Evolutionary conservation across 225 moss, liverwort and hornwort genomes (phyloP).

Genomic region (Sphagnum contortum): DNA sequence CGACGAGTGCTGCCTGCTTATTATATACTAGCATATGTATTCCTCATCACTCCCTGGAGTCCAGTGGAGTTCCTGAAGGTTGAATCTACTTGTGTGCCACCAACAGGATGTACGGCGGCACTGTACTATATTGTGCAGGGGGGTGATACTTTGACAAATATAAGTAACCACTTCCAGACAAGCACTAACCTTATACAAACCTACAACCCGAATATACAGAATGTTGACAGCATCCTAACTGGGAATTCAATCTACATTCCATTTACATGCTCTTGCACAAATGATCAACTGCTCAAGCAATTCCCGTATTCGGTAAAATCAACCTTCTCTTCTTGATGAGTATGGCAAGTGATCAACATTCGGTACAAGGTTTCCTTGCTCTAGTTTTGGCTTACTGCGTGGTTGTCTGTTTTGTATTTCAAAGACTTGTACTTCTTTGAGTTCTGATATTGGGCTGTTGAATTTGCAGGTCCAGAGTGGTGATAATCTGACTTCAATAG

Average conservation of each 20-base stretch:
- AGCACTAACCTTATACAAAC: slow-evolving; percentile 15
- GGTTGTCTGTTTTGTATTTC: neutral
- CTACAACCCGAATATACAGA: slow-evolving; percentile 12
- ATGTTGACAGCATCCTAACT: neutral
- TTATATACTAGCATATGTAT: no score
- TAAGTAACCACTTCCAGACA: slow-evolving; percentile 29
- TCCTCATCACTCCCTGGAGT: no score
- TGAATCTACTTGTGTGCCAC: slow-evolving; percentile 16
- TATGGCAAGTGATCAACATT: no score
- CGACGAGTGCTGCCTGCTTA: no score
- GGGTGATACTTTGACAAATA: slow-evolving; percentile 22
- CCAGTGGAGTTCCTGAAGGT: neutral
- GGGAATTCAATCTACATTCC: slow-evolving; percentile 27
- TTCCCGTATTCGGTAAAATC: slow-evolving; percentile 27
- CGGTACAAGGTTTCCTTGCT: no score
- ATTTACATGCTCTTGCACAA: slow-evolving; percentile 37
- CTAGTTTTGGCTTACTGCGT: no score
- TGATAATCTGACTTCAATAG: slow-evolving; percentile 28
- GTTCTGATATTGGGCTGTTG: neutral
- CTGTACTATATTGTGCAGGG: slow-evolving; percentile 23
- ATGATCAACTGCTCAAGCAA: slow-evolving; percentile 13
- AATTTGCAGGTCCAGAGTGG: slow-evolving; percentile 18
- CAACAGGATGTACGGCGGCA: slow-evolving; percentile 20
- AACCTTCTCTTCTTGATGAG: neutral
- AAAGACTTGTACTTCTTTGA: neutral